phyloP scores from a whole-genome alignment of 2,329 filamentous ascomycete genomes.

The Fusarium succisae region DNA sequence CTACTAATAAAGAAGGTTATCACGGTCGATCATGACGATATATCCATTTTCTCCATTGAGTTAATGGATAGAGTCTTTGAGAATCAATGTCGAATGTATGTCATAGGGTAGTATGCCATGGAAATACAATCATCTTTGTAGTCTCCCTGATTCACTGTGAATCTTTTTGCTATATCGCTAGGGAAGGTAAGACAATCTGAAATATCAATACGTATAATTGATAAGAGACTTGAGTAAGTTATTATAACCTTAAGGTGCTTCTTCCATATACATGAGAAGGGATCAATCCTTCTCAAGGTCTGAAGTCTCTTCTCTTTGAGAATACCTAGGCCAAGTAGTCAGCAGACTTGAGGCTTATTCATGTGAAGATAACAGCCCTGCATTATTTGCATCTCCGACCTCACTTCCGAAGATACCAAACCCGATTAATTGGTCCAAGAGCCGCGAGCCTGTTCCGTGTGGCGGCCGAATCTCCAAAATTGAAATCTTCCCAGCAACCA shows the following conservation, averaged over 20 bases:
- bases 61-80: not conserved
- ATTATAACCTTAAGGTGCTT: not conserved
- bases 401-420: constrained; percentile 2
- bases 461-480: constrained; percentile 18
- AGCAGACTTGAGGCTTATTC: not conserved
- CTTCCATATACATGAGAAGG: not conserved
- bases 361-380: constrained; percentile 8
- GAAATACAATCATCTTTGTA: not conserved
- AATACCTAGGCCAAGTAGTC: not conserved
- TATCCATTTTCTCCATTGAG: not conserved
- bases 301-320: not conserved
- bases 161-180: not conserved
- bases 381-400: constrained; percentile 8
- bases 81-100: not conserved
- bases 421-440: not conserved
- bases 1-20: not conserved
- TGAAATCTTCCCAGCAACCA: not conserved
- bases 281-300: not conserved
- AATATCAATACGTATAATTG: not conserved
- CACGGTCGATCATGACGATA: not conserved
- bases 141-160: not conserved
- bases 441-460: constrained; percentile 4
- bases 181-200: not conserved
- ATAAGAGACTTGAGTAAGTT: no score
- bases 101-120: constrained; percentile 7